Evolutionary conservation across 2,329 filamentous ascomycete species (phyloP).

Genomic region (Colletotrichum sp.): DNA sequence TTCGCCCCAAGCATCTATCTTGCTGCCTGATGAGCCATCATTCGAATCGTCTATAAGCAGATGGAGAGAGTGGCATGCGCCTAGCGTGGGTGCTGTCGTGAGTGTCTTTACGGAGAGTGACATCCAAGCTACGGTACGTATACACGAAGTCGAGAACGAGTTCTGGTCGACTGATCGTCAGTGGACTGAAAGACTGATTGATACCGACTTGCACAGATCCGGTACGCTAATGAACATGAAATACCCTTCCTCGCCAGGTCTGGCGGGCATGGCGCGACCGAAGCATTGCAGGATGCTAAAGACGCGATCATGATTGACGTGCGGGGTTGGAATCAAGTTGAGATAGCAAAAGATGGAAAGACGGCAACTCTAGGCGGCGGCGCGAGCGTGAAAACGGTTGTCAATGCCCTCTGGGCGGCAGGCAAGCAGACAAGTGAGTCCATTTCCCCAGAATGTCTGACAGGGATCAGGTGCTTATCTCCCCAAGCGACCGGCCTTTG

Average conservation of each 20-base stretch:
- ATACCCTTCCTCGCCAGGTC: constrained; percentile 12
- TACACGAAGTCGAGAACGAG: neutral
- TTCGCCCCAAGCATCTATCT: neutral
- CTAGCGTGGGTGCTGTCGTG: neutral
- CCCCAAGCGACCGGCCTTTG: constrained; percentile 25
- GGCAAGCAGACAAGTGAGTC: constrained; percentile 4
- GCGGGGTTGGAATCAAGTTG: constrained; percentile 18
- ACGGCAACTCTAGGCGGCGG: constrained; percentile 20
- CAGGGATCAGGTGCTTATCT: neutral
- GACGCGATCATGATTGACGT: constrained; percentile 27
- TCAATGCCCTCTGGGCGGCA: neutral
- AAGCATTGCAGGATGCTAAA: neutral
- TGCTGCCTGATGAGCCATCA: neutral
- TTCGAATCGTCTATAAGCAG: neutral
- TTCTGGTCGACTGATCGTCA: neutral
- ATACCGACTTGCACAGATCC: neutral
- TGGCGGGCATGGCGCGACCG: constrained; percentile 22
- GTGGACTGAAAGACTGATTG: neutral
- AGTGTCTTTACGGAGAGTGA: constrained; percentile 4
- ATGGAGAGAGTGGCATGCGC: constrained; percentile 11
- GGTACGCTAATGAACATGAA: neutral
- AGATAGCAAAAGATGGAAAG: constrained; percentile 1
- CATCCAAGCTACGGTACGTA: neutral
- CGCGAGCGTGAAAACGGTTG: constrained; percentile 16
- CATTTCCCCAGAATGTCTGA: neutral